Conservation (phyloP, 208 protist genomes). For the Leishmania tarentolae region DNA sequence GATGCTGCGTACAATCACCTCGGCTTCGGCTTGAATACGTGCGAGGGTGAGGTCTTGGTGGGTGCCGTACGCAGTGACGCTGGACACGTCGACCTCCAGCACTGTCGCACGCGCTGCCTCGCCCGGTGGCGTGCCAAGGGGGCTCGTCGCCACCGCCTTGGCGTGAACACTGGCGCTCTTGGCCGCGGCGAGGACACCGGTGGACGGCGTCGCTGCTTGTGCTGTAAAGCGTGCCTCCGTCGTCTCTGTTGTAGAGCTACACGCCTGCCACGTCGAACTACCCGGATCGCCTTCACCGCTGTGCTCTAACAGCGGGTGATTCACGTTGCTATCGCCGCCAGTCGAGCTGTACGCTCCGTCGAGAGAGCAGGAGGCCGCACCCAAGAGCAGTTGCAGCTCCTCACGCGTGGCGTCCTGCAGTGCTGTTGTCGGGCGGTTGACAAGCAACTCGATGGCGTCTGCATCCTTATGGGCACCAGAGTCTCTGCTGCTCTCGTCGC, state of each 20-base stretch:
- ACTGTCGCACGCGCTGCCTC: constrained; percentile 36
- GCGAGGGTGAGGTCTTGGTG: constrained; percentile 58
- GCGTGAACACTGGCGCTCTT: background rate
- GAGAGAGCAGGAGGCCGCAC: constrained; percentile 24
- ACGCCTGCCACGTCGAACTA: constrained; percentile 4
- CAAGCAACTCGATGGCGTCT: background rate
- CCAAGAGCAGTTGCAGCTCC: constrained; percentile 33
- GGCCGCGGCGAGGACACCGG: background rate
- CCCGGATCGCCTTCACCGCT: background rate
- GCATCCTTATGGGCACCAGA: background rate
- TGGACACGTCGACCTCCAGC: constrained; percentile 51
- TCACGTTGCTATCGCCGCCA: background rate
- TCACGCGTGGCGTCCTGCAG: constrained; percentile 21
- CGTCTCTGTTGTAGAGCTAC: constrained; percentile 1
- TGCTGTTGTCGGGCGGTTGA: background rate
- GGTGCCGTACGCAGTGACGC: constrained; percentile 56
- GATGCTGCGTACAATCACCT: constrained; percentile 38
- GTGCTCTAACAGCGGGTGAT: background rate
- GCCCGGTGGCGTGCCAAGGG: background rate
- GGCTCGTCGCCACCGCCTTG: background rate
- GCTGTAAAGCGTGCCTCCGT: background rate
- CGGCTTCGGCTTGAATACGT: constrained; percentile 54
- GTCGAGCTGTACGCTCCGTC: background rate
- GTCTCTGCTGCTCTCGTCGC: background rate
- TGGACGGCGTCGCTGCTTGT: background rate